These are phyloP conservation scores for Cicer arietinum DNA, from an alignment of 306 rosid genomes.

Conservation along the genomic window DNA sequence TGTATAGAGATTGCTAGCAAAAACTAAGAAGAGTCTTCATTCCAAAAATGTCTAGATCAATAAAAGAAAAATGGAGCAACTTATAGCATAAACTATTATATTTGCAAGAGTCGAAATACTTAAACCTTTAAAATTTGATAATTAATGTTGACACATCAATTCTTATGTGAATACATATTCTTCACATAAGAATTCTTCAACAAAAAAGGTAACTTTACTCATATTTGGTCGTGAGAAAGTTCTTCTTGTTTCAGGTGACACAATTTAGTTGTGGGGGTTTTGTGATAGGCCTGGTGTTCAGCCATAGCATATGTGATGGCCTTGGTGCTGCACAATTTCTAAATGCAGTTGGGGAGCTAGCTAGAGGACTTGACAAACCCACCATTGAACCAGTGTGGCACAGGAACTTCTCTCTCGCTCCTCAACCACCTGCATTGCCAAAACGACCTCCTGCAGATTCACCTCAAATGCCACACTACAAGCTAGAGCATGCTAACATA, in stretches of 20 bases:
- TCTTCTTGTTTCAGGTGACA: conserved; percentile 63
- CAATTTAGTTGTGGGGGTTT: conserved; percentile 73
- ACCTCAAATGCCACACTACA: conserved; percentile 45
- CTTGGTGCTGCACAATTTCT: conserved; percentile 91
- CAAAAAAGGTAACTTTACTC: not conserved
- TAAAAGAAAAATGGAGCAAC: not conserved
- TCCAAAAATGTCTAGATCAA: not conserved
- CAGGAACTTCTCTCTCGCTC: conserved; percentile 55
- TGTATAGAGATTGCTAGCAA: not conserved
- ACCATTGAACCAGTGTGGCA: conserved; percentile 66
- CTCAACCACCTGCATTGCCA: conserved; percentile 10
- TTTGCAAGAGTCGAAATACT: not conserved
- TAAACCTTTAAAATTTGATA: not conserved
- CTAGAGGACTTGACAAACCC: conserved; percentile 56
- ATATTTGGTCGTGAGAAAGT: not conserved
- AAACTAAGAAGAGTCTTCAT: not conserved
- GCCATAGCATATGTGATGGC: conserved; percentile 83
- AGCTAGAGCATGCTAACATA: conserved; percentile 55
- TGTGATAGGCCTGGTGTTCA: conserved; percentile 73
- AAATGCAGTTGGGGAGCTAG: conserved; percentile 71
- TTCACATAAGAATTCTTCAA: too few species aligned
- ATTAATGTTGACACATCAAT: not conserved
- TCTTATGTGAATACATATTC: not conserved
- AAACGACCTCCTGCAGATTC: not conserved
- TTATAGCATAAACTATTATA: not conserved